Evolutionary conservation across 257 asterid genomes (phyloP), one percentile per base, ranked within the genome.

Genomic region (Marsdenia floribunda): DNA sequence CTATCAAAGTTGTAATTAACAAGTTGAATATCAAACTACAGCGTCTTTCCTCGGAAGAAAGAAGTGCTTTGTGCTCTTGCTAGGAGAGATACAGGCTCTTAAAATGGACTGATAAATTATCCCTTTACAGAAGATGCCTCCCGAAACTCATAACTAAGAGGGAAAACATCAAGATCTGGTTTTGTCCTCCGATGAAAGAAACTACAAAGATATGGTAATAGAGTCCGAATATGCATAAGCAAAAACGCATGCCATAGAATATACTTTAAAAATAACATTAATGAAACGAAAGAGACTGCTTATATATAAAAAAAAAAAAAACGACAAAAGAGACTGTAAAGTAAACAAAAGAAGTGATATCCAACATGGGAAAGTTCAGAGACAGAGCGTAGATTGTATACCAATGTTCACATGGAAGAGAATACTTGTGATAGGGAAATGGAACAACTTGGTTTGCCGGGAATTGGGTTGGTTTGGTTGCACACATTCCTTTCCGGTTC

Each of bases 361-460:
- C 26, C 16, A 65, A 33, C 49, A 21, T 0, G 46, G 24, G 44
- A 64, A 64, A 16, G 69, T 37, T 35, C 44, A 35, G 47, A 64
- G 69, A 35, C 69, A 35, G 22, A 21, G 71, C 52, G 37, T 38
- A 38, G 0, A 66, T 19, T 59, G 6, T 64, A 7, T 19, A 8
- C 46, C 7, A 66, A 64, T 64, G 16, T 18, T 66, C 24, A 66
- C 19, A 38, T 66, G 71, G 8, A 66, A 66, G 71, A 66, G 71
- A 66, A 66, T 37, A 66, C 71, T 66, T 66, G 52, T 2, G 71
- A 66, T 18, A 18, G 71, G 2, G 52, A 38, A 66, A 66, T 66
- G 71, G 71, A 66, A 66, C 52, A 35, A 66, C 16, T 38, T 33
- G 24, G 24, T 37, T 18, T 29, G 22, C 12, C 13, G 12, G 47